These are phyloP conservation scores for Mycena polygramma DNA, from an alignment of 768 basidiomycete species.

Conservation along the genomic window DNA sequence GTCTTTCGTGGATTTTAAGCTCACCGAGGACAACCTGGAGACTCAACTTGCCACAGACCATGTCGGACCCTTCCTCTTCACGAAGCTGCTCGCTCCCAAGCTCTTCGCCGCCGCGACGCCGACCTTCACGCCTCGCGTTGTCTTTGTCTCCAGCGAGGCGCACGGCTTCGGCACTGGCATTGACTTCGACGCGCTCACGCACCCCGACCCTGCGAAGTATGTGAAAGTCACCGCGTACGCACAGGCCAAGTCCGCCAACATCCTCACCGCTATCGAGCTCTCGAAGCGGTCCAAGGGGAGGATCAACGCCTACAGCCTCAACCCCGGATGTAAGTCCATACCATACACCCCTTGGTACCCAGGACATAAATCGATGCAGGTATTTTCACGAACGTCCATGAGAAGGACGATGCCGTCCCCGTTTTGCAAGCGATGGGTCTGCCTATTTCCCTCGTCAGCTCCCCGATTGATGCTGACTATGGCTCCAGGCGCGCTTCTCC, in stretches of 20 bases:
- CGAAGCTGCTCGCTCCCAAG: conserved; percentile 13
- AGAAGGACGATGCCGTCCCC: not conserved
- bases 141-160: conserved; percentile 15
- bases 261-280: conserved; percentile 13
- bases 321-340: conserved; percentile 1
- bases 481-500: not conserved
- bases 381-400: not conserved
- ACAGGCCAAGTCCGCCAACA: conserved; percentile 8
- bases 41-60: not conserved
- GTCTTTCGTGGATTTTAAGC: not conserved
- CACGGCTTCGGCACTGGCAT: conserved; percentile 1
- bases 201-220: not conserved
- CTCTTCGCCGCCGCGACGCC: conserved; percentile 12
- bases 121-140: conserved; percentile 10
- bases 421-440: not conserved
- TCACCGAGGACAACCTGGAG: conserved; percentile 16
- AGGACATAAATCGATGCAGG: not conserved
- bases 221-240: not conserved
- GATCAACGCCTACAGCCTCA: conserved; percentile 20
- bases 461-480: not conserved
- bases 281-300: conserved; percentile 13
- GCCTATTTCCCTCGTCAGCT: not conserved
- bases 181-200: not conserved
- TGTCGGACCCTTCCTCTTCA: conserved; percentile 24
- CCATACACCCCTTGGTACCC: not conserved